These are phyloP conservation scores for Nemania sp. DNA, from an alignment of 2,329 filamentous ascomycete species.

Conservation along the genomic window DNA sequence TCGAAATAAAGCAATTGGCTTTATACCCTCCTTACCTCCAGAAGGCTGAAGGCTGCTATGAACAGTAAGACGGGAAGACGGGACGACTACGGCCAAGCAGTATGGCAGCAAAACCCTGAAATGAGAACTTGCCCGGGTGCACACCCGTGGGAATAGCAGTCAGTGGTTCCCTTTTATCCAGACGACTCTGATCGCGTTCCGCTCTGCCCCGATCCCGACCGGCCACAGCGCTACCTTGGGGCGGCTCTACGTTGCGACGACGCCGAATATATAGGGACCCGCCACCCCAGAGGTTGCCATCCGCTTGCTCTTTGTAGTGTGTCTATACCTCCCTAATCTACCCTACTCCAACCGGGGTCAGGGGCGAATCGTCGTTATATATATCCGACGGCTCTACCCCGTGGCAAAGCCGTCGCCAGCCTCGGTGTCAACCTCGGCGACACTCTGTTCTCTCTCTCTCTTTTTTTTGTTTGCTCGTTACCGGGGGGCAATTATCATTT, in stretches of 20 bases:
- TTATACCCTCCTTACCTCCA: conserved; percentile 10
- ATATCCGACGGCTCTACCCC: conserved; percentile 37
- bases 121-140: conserved; percentile 4
- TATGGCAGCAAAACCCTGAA: not conserved
- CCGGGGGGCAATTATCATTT: not conserved
- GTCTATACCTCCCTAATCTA: not conserved
- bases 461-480: too few species aligned
- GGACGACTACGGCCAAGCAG: not conserved
- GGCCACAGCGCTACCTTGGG: not conserved
- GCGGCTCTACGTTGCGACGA: conserved; percentile 22
- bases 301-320: conserved; percentile 23
- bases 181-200: conserved; percentile 19
- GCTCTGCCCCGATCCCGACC: conserved; percentile 15
- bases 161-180: conserved; percentile 33
- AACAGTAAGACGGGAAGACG: not conserved
- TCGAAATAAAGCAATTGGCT: conserved; percentile 7
- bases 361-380: conserved; percentile 32
- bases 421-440: conserved; percentile 27
- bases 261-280: conserved; percentile 27
- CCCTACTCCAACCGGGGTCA: conserved; percentile 6
- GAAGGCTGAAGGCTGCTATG: not conserved
- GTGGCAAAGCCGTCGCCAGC: conserved; percentile 27
- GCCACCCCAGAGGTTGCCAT: conserved; percentile 31
- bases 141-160: conserved; percentile 20
- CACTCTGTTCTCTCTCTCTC: conserved; percentile 10